phyloP scores from a whole-genome alignment of 768 basidiomycete species.

The Filobasidium wieringae region DNA sequence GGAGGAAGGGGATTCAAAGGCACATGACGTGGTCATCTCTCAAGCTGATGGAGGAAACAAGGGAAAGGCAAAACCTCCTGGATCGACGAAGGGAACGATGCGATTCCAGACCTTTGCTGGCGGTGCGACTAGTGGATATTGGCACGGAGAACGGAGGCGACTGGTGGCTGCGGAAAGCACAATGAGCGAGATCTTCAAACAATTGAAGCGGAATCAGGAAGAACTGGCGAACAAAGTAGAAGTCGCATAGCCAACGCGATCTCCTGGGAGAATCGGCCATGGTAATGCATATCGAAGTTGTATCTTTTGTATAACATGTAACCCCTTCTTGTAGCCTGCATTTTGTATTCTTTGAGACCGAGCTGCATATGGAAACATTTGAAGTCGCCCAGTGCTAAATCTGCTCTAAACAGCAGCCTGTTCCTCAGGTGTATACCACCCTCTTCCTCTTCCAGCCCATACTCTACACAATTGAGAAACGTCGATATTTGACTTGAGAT shows the following conservation, averaged over 20 bases:
- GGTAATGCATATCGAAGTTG: too few species aligned
- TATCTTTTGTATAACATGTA: too few species aligned
- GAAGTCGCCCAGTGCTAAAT: too few species aligned
- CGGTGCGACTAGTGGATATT: constrained; percentile 8
- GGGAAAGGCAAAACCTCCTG: constrained; percentile 4
- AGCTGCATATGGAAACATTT: too few species aligned
- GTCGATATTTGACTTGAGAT: constrained; percentile 30
- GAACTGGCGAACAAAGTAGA: too few species aligned
- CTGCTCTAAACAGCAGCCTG: too few species aligned
- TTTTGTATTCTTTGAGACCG: too few species aligned
- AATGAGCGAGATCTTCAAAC: not conserved
- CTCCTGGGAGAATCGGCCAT: too few species aligned
- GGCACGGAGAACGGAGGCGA: constrained; percentile 10
- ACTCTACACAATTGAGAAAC: constrained; percentile 48
- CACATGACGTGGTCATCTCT: not conserved
- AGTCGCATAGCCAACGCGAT: too few species aligned
- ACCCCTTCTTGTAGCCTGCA: too few species aligned
- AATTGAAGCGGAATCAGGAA: not conserved
- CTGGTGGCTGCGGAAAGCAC: constrained; percentile 7
- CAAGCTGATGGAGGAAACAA: not conserved
- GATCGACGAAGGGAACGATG: not conserved
- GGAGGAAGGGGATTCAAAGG: not conserved
- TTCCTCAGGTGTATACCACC: constrained; percentile 18
- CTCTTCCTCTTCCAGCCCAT: constrained; percentile 51
- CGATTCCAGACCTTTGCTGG: constrained; percentile 12